Evolutionary conservation across 2,329 filamentous ascomycete species (phyloP).

Genomic region (Fusarium transvaalense): DNA sequence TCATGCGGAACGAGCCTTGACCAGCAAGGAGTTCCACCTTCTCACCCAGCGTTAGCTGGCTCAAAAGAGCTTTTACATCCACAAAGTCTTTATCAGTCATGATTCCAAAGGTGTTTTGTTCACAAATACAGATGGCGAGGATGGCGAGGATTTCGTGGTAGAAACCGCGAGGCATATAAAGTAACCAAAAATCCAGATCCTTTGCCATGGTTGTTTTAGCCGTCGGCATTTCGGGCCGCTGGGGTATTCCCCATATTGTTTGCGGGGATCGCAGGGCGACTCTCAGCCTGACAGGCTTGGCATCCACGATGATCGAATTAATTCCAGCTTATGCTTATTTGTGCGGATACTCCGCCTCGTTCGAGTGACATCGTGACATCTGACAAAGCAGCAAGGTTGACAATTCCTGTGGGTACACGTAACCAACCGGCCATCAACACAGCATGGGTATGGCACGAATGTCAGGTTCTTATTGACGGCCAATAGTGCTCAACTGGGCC

Average conservation of each 20-base stretch:
- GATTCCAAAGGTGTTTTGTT: background rate
- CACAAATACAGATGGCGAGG: no score
- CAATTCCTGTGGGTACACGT: background rate
- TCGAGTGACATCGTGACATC: background rate
- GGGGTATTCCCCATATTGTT: conserved; percentile 2
- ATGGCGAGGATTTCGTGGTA: background rate
- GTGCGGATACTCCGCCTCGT: background rate
- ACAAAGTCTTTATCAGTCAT: conserved; percentile 18
- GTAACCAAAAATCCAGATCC: background rate
- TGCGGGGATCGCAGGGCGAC: conserved; percentile 11
- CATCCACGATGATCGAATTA: conserved; percentile 3
- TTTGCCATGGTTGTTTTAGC: conserved; percentile 20
- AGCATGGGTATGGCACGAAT: background rate
- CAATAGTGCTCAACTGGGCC: background rate
- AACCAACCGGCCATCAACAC: background rate
- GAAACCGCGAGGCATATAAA: background rate
- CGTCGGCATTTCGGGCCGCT: conserved; percentile 37
- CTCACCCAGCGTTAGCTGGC: conserved; percentile 37
- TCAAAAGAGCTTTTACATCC: conserved; percentile 31
- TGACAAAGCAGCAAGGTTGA: background rate
- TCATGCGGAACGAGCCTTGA: conserved; percentile 42
- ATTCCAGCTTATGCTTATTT: background rate
- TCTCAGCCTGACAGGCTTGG: conserved; percentile 21
- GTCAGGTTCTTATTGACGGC: background rate
- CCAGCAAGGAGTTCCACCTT: conserved; percentile 41